Evolutionary conservation across 768 basidiomycete species (phyloP), one percentile per base, ranked within the genome.

Genomic region (Lentinula lateritia): DNA sequence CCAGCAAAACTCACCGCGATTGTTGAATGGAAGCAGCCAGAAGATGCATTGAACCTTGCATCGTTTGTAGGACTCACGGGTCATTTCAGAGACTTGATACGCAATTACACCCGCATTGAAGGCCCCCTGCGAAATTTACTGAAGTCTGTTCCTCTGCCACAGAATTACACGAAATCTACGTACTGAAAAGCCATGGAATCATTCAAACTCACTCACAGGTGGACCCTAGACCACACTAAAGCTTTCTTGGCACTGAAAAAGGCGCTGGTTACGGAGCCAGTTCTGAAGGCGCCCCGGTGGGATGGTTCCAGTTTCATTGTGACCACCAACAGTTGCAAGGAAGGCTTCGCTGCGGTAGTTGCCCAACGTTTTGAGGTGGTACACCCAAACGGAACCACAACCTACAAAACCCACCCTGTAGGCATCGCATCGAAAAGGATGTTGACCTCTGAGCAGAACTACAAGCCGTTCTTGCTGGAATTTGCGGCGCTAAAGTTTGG

Each of bases 371-470:
- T 66, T 9, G 54, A 54, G 6, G 66, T 63, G 12, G 57, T 58
- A 1, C 52, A 66, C 1, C 66, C 69, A 3, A 63, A 58, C 10
- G 70, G 75, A 0, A 63, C 58, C 16, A 50, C 7, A 2, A 65
- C 70, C 3, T 23, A 36, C 9, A 43, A 61, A 20, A 28, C 57
- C 7, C 69, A 71, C 63, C 73, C 74, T 0, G 60, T 75, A 0
- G 72, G 60, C 0, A 75, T 69, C 54, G 67, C 69, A 1, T 76
- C 71, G 0, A 78, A 76, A 60, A 50, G 67, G 0, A 75, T 72
- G 0, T 71, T 73, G 0, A 9, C 12, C 15, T 32, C 52, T 8
- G 52, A 53, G 52, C 52, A 34, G 8, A 53, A 53, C 23, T 53
- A 53, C 32, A 53, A 53, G 6, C 52, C 32, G 1, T 53, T 53